These are phyloP conservation scores for Amanita thiersii DNA, from an alignment of 768 basidiomycete species.

Conservation along the genomic window DNA sequence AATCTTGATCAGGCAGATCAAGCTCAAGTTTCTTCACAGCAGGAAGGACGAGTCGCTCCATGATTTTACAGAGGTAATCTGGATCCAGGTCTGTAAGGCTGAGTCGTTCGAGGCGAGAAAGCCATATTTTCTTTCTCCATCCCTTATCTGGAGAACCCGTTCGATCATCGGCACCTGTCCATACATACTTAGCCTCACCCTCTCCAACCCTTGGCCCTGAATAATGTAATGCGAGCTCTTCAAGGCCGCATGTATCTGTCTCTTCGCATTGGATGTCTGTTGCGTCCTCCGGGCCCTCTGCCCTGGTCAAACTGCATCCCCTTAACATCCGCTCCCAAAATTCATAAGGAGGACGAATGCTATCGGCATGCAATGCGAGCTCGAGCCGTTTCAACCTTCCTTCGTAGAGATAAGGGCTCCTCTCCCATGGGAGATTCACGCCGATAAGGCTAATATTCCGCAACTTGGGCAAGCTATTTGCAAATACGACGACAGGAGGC, in stretches of 20 bases:
- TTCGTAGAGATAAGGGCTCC: conserved; percentile 38
- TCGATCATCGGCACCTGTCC: conserved; percentile 24
- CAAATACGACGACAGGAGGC: conserved; percentile 50
- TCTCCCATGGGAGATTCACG: conserved; percentile 55
- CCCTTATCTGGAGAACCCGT: background rate
- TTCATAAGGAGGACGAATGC: conserved; percentile 45
- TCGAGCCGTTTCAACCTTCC: conserved; percentile 37
- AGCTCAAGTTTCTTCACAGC: conserved; percentile 34
- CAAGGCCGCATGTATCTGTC: conserved; percentile 24
- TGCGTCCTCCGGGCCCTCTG: background rate
- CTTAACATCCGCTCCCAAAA: conserved; percentile 50
- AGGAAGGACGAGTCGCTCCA: conserved; percentile 40
- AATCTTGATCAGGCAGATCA: conserved; percentile 50
- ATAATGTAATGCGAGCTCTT: conserved; percentile 44
- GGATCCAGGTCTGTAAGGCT: conserved; percentile 49
- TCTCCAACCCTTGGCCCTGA: conserved; percentile 40
- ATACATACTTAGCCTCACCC: conserved; percentile 25
- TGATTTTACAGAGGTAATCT: conserved; percentile 38
- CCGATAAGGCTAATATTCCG: conserved; percentile 54
- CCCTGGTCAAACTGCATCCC: conserved; percentile 18
- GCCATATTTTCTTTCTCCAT: conserved; percentile 15
- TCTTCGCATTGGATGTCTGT: background rate
- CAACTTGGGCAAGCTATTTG: conserved; percentile 40
- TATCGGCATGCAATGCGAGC: conserved; percentile 52
- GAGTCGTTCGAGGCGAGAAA: conserved; percentile 35